phyloP scores from a whole-genome alignment of 306 rosid species.

The Vigna reflexopilosa region DNA sequence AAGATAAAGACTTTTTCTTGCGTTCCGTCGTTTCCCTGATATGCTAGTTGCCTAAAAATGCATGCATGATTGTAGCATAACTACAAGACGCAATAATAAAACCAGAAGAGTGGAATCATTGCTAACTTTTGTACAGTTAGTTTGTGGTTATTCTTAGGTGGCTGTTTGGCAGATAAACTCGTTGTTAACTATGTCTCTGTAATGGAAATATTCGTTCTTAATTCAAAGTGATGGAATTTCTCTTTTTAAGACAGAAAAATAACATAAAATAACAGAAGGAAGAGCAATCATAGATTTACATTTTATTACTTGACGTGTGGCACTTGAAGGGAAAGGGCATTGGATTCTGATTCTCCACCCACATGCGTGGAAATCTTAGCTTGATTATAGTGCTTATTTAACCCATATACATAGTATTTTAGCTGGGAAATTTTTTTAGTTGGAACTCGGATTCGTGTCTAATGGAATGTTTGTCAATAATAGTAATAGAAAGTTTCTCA shows the following conservation, averaged over 20 bases:
- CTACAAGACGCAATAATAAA: not conserved
- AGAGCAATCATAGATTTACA: not conserved
- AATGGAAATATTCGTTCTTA: not conserved
- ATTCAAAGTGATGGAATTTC: not conserved
- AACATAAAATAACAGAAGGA: not conserved
- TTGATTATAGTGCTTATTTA: not conserved
- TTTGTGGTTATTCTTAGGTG: too few species aligned
- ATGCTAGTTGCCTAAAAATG: not conserved
- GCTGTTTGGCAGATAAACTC: not conserved
- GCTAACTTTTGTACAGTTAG: too few species aligned
- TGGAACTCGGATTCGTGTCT: conserved; percentile 24
- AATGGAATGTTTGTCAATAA: conserved; percentile 1
- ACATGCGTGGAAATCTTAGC: conserved; percentile 9
- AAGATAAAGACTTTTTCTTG: conserved; percentile 31
- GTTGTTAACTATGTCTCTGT: not conserved
- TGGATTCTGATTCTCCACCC: conserved; percentile 24
- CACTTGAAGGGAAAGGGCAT: not conserved
- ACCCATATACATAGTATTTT: conserved; percentile 5
- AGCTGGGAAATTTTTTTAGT: not conserved
- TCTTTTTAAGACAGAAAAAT: not conserved
- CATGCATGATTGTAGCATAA: conserved; percentile 2
- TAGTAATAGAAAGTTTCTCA: conserved; percentile 3
- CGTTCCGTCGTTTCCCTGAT: not conserved
- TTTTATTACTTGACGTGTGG: not conserved
- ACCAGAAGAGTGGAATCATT: not conserved